Base-by-base conservation (phyloP, 1,284 basidiomycete species). In the Microbotryum scabiosae region DNA sequence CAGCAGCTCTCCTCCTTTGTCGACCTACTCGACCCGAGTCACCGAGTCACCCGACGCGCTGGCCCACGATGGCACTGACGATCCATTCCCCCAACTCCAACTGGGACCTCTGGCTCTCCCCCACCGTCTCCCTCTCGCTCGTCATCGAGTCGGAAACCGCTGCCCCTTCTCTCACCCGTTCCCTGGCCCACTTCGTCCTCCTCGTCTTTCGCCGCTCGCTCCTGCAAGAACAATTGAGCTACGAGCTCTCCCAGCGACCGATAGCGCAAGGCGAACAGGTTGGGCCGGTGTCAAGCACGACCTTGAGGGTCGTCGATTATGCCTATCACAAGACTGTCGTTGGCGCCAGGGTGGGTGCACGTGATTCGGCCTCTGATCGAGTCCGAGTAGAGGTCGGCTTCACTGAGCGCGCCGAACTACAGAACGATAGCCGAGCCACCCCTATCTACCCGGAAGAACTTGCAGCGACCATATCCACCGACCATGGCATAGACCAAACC, bases 281-380 rank as follows among this genome's bases (percentile, higher is more conserved):
- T 12, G 51, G 43, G 0, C 44, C 58, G 8, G 49, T 66, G n/a
- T 36, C 51, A 20, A 58, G 64, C 1, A 55, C 56, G 4, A 66
- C 67, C 43, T 43, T 68, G 30, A 25, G 67, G 8, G 50, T 66
- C 3, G 63, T 65, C 10, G 66, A 67, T 25, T 59, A 63, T 45
- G 54, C 59, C 8, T 57, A 53, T 12, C 53, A 41, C 36, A 41
- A 41, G 16, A 41, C 36, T 5, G 12, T 12, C 14, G 36, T 41
- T 6, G 36, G 36, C 36, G 36, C 36, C 10, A 41, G 16, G 5
- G 36, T 41, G 9, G 36, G 36, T 41, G 12, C 36, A 18, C 16
- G 36, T 16, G 14, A 41, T 9, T 30, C 28, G n/a, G n/a, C n/a
- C n/a, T n/a, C n/a, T n/a, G n/a, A n/a, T 32, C 30, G 30, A 32